phyloP scores from a whole-genome alignment of 192 early-diverging fungal species.

The Podila epicladia region DNA sequence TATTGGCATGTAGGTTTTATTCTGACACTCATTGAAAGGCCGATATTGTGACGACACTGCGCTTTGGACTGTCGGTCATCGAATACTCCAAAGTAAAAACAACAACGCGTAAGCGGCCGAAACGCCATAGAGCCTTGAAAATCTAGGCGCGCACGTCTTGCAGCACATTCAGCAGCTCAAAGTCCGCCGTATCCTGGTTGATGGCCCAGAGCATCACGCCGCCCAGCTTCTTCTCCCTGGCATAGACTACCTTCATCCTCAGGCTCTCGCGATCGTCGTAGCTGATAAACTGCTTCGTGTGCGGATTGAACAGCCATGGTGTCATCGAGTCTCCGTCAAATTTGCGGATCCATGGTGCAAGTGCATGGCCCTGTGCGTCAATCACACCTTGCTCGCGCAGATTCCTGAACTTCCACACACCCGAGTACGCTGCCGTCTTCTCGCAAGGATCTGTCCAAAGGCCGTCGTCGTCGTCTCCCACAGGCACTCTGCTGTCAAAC shows the following conservation, averaged over 20 bases:
- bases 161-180: slow-evolving; percentile 64
- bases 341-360: slow-evolving; percentile 68
- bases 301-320: slow-evolving; percentile 77
- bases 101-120: background rate
- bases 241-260: slow-evolving; percentile 66
- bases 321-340: slow-evolving; percentile 71
- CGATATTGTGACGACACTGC: no score
- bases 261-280: slow-evolving; percentile 76
- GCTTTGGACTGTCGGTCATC: no score
- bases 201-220: slow-evolving; percentile 78
- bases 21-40: no score
- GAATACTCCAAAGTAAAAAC: background rate
- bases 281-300: slow-evolving; percentile 68
- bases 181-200: slow-evolving; percentile 65
- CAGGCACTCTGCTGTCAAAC: slow-evolving; percentile 51
- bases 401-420: slow-evolving; percentile 73
- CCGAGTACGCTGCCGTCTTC: slow-evolving; percentile 58
- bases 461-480: slow-evolving; percentile 65
- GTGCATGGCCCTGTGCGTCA: slow-evolving; percentile 37
- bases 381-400: slow-evolving; percentile 67
- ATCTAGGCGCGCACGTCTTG: slow-evolving; percentile 20
- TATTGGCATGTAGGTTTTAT: no score
- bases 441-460: slow-evolving; percentile 63
- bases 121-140: background rate
- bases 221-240: slow-evolving; percentile 59